phyloP scores from a whole-genome alignment of 495 filamentous ascomycete genomes.

The Opeltia flavorubescens region DNA sequence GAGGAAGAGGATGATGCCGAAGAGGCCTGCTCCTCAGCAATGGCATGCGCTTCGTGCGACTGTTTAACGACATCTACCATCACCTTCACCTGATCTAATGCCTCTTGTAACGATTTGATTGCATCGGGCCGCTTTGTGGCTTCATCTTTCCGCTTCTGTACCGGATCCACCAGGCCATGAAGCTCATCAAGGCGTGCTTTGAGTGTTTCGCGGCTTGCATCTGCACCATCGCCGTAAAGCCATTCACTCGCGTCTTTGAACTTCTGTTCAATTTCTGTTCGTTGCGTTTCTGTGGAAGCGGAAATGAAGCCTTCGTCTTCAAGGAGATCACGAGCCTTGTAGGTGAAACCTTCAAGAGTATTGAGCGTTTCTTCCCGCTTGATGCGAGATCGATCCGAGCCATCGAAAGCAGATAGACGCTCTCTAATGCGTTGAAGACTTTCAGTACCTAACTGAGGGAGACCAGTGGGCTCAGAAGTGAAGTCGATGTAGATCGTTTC shows the following conservation, averaged over 20 bases:
- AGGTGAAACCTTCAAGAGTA: conserved; percentile 85
- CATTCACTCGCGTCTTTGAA: conserved; percentile 63
- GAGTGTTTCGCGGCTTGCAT: conserved; percentile 33
- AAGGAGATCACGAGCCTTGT: conserved; percentile 69
- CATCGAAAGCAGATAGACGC: conserved; percentile 65
- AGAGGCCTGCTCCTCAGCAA: conserved; percentile 32
- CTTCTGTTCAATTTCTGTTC: conserved; percentile 46
- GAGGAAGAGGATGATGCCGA: conserved; percentile 28
- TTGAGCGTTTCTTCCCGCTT: conserved; percentile 81
- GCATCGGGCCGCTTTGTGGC: conserved; percentile 43
- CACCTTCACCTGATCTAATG: conserved; percentile 35
- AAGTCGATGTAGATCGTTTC: conserved; percentile 58
- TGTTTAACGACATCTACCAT: conserved; percentile 14
- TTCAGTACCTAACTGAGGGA: conserved; percentile 37
- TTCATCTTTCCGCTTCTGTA: conserved; percentile 44
- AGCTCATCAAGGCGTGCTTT: conserved; percentile 40
- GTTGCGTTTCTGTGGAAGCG: conserved; percentile 49
- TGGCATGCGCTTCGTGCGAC: conserved; percentile 10
- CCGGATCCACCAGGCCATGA: conserved; percentile 46
- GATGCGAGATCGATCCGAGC: conserved; percentile 62
- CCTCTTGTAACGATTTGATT: conserved; percentile 39
- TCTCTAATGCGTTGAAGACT: conserved; percentile 53
- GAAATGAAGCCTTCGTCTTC: conserved; percentile 59
- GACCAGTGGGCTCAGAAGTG: conserved; percentile 44
- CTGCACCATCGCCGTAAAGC: conserved; percentile 75